These are phyloP conservation scores for Fraxinus baroniana DNA, from an alignment of 305 asterid species.

Conservation along the genomic window DNA sequence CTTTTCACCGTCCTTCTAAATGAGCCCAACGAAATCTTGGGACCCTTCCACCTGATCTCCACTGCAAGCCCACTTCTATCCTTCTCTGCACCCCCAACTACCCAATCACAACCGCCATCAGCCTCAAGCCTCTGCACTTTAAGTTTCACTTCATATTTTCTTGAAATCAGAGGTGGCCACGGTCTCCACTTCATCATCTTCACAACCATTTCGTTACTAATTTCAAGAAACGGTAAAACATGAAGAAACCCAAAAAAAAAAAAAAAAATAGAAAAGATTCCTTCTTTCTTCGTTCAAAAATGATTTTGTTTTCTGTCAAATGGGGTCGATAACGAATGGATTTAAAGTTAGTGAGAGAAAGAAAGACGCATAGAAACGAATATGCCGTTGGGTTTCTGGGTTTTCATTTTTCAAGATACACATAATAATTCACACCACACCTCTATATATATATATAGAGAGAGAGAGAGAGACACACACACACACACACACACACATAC, in stretches of 20 bases:
- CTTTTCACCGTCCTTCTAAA: slow-evolving; percentile 71
- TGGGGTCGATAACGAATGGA: background rate
- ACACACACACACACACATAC: background rate
- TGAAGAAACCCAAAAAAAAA: background rate
- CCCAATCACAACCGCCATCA: slow-evolving; percentile 41
- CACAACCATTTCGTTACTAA: slow-evolving; percentile 56
- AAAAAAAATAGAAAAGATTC: background rate
- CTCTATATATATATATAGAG: background rate
- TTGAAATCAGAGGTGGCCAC: slow-evolving; percentile 85
- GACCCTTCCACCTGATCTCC: slow-evolving; percentile 99
- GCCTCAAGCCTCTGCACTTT: slow-evolving; percentile 59
- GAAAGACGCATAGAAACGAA: background rate
- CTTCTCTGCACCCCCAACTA: slow-evolving; percentile 51
- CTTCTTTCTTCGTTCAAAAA: background rate
- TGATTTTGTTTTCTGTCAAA: background rate
- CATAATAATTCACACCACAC: background rate
- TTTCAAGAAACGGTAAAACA: background rate
- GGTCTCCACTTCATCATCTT: slow-evolving; percentile 98
- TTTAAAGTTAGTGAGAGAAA: slow-evolving; percentile 5
- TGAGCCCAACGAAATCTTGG: slow-evolving; percentile 67
- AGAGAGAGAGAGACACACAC: too few species aligned
- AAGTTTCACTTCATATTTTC: slow-evolving; percentile 69
- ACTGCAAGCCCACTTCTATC: slow-evolving; percentile 59
- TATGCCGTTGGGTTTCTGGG: slow-evolving; percentile 14
- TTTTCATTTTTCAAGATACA: slow-evolving; percentile 7